Percentiles rank a stretch among this genome's conserved stretches.
Conservation (phyloP, 768 basidiomycete genomes). For the Pleurotus salmoneostramineus region DNA sequence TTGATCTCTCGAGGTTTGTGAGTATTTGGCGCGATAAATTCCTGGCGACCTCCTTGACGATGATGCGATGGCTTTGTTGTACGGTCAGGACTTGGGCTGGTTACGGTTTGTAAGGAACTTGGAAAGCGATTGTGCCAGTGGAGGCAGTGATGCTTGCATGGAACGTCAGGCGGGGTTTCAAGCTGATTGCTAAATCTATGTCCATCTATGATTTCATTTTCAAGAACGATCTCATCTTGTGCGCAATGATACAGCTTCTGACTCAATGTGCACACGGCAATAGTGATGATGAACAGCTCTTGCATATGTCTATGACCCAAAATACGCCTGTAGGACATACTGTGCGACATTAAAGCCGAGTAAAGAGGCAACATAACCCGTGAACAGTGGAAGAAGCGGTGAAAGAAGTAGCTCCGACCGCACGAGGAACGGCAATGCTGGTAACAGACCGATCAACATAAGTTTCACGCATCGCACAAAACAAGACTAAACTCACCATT, state of each 20-base stretch:
- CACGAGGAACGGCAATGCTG: conserved; percentile 91
- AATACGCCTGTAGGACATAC: conserved; percentile 77
- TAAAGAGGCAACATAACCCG: conserved; percentile 80
- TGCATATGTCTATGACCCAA: conserved; percentile 39
- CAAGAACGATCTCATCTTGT: no score
- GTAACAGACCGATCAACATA: background rate
- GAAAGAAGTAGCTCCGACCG: conserved; percentile 89
- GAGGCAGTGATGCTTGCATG: background rate
- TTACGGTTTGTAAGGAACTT: no score
- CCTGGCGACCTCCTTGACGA: no score
- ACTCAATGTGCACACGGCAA: background rate
- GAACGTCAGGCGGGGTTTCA: background rate
- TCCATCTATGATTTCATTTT: background rate
- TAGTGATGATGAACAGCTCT: background rate
- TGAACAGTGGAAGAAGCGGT: conserved; percentile 83
- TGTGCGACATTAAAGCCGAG: conserved; percentile 90
- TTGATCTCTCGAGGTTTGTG: background rate
- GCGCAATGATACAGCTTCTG: background rate
- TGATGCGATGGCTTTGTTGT: no score
- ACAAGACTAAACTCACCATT: conserved; percentile 52
- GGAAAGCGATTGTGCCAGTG: background rate
- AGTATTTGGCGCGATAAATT: background rate
- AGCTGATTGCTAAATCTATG: background rate
- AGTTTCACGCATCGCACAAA: background rate
- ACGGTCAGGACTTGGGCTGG: no score